These are phyloP conservation scores for Mycena vitilis DNA, from an alignment of 768 basidiomycete species.

Conservation along the genomic window DNA sequence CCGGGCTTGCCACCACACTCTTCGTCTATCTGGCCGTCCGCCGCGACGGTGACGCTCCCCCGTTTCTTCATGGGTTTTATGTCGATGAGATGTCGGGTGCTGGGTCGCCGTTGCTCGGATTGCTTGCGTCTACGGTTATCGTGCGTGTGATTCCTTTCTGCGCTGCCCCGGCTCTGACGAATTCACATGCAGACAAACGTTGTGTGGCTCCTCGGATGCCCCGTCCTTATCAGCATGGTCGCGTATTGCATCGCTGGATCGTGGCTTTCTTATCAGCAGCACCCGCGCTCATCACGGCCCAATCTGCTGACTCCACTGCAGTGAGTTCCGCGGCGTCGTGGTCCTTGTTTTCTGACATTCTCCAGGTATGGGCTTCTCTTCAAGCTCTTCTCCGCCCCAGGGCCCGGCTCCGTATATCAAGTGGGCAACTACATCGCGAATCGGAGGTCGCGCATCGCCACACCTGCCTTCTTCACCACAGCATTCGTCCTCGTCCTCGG, in stretches of 20 bases:
- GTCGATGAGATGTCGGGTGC: constrained; percentile 22
- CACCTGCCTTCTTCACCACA: constrained; percentile 28
- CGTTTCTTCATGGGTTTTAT: constrained; percentile 24
- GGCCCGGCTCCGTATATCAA: constrained; percentile 16
- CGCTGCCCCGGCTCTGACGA: background rate
- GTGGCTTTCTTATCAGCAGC: constrained; percentile 33
- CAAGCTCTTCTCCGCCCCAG: constrained; percentile 29
- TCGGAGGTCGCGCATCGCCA: constrained; percentile 11
- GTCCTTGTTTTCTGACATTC: background rate
- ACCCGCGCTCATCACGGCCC: constrained; percentile 19
- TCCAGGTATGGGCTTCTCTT: constrained; percentile 33
- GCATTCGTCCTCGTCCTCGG: constrained; percentile 23
- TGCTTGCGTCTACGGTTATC: constrained; percentile 25
- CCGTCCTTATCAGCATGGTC: constrained; percentile 30
- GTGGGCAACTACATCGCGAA: constrained; percentile 22
- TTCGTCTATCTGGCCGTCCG: constrained; percentile 19
- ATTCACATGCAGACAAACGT: constrained; percentile 20
- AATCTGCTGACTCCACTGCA: constrained; percentile 32
- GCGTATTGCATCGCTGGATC: constrained; percentile 31
- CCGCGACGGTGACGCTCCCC: background rate
- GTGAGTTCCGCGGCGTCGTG: constrained; percentile 14
- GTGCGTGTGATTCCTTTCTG: constrained; percentile 18
- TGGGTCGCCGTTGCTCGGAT: constrained; percentile 21
- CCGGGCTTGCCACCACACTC: constrained; percentile 20
- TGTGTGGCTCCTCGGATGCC: constrained; percentile 24